Evolutionary conservation across 768 basidiomycete genomes (phyloP), one percentile per base, ranked within the genome.

Genomic region (Collybiopsis confluens): DNA sequence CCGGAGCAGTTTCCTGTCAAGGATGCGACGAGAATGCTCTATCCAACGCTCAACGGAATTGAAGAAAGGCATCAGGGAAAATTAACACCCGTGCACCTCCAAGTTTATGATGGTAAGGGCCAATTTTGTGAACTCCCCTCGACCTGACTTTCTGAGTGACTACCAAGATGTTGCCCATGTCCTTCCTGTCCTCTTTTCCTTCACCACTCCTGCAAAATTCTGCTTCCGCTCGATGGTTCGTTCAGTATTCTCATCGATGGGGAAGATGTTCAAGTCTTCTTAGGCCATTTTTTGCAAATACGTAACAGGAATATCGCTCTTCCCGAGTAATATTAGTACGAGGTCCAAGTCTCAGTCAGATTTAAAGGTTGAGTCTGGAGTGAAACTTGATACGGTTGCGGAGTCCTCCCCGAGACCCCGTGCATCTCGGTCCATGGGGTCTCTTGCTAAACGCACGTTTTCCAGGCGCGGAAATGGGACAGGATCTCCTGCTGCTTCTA

Each of bases 1-100:
- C 97, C 97, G 0, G 78, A 81, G 3, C 76, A 72, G 56, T 96
- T 81, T 65, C 74, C 80, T 0, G 52, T 81, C 11, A 73, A 64
- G 43, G 71, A 82, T 3, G 68, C 71, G 4, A 67, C 69, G 1
- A 74, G 74, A 35, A 64, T 62, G 23, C 57, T 90, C 42, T 90
- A 88, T 59, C 83, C 87, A 18, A 59, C 71, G 5, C 64, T 88
- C 21, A 62, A 72, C 7, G 79, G 73, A 10, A 83, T 87, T 56
- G 85, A 83, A 62, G 60, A 67, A 15, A 73, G 74, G 10, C 69
- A 70, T 58, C 64, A 68, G n/a, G 74, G 23, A 11, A 43, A 43
- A 42, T 26, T 88, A 1, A 93, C 94, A 1, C 76, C 85, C 53
- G 92, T 96, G 16, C 94, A 98, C 70, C 73, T 98, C 10, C 94